Percentiles rank a stretch among this genome's conserved stretches.
These are phyloP conservation scores for Neonectria punicea DNA, from an alignment of 2,329 filamentous ascomycete genomes.

Conservation along the genomic window DNA sequence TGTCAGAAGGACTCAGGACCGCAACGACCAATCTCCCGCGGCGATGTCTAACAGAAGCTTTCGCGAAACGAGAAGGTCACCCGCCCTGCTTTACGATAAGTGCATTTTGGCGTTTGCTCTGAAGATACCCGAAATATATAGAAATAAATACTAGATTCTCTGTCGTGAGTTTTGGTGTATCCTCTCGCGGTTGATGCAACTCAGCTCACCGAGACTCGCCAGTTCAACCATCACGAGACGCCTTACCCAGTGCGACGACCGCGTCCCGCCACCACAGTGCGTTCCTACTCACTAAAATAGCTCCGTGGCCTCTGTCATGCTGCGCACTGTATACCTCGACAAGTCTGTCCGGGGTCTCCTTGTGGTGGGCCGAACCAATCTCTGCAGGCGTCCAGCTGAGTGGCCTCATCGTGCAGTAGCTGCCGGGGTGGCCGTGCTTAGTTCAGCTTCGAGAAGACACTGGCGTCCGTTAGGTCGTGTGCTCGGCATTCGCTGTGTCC, in stretches of 20 bases:
- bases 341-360: conserved; percentile 5
- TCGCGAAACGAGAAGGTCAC: not conserved
- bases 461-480: conserved; percentile 25
- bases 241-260: conserved; percentile 4
- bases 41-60: not conserved
- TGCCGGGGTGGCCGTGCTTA: conserved; percentile 41
- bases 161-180: not conserved
- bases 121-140: conserved; percentile 15
- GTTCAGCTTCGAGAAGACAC: conserved; percentile 39
- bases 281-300: conserved; percentile 4
- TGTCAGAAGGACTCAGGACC: conserved; percentile 14
- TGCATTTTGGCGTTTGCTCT: conserved; percentile 6
- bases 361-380: conserved; percentile 6
- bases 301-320: not conserved
- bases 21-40: not conserved
- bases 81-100: conserved; percentile 2
- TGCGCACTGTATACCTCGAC: conserved; percentile 37
- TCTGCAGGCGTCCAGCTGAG: conserved; percentile 6
- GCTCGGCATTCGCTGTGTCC: conserved; percentile 5
- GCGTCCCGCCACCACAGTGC: conserved; percentile 36
- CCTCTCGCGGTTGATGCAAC: not conserved
- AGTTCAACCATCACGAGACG: not conserved
- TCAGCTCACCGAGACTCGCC: not conserved
- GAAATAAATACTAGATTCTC: not conserved
- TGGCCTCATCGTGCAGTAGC: conserved; percentile 44